phyloP scores from a whole-genome alignment of 1,284 basidiomycete species.

The Papiliotrema flavescens region DNA sequence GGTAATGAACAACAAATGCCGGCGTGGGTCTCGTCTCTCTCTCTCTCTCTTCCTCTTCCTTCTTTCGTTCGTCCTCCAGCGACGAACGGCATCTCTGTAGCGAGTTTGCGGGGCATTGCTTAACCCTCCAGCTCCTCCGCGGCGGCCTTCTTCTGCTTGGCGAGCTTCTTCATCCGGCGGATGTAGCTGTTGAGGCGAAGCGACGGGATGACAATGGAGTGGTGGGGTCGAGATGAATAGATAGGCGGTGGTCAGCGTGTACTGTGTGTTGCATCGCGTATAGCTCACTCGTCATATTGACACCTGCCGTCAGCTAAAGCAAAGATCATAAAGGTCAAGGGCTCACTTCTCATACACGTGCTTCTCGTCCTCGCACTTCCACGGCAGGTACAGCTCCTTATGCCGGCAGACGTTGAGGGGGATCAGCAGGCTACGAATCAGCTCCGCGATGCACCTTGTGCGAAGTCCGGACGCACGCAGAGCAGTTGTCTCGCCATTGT shows the following conservation, averaged over 20 bases:
- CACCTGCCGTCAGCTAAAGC: slow-evolving; percentile 56
- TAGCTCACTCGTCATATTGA: slow-evolving; percentile 79
- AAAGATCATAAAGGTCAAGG: slow-evolving; percentile 1
- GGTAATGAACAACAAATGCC: too few species aligned
- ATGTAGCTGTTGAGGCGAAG: slow-evolving; percentile 59
- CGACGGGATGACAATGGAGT: background rate
- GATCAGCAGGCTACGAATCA: slow-evolving; percentile 62
- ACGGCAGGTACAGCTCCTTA: slow-evolving; percentile 67
- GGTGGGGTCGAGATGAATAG: background rate
- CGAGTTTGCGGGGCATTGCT: background rate
- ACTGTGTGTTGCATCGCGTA: background rate
- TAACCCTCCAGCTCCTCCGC: slow-evolving; percentile 46
- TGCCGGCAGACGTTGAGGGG: slow-evolving; percentile 78
- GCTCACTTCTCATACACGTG: slow-evolving; percentile 71
- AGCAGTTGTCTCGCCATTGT: slow-evolving; percentile 85
- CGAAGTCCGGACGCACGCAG: slow-evolving; percentile 62
- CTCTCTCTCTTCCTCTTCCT: too few species aligned
- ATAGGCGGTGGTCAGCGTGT: background rate
- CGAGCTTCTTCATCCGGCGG: slow-evolving; percentile 74
- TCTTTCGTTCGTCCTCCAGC: background rate
- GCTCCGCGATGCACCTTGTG: background rate
- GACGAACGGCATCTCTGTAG: background rate
- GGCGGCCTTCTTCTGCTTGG: slow-evolving; percentile 66
- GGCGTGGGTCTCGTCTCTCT: too few species aligned
- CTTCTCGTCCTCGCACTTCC: slow-evolving; percentile 76